phyloP scores from a whole-genome alignment of 768 basidiomycete species.

The Kwoniella pini region DNA sequence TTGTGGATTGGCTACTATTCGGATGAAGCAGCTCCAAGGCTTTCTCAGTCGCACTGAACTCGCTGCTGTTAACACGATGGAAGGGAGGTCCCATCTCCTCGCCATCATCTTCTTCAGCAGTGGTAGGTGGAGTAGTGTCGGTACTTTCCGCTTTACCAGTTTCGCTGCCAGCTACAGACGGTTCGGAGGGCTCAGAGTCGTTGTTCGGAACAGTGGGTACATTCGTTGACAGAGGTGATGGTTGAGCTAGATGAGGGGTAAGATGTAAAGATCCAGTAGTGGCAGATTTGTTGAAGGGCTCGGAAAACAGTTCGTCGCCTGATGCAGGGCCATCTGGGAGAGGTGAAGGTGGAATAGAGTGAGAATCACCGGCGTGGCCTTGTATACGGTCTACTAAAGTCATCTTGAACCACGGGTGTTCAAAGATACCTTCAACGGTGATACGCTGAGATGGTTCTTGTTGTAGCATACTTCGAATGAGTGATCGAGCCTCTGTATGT shows the following conservation, averaged over 20 bases:
- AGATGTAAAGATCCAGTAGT: slow-evolving; percentile 1
- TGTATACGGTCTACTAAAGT: slow-evolving; percentile 26
- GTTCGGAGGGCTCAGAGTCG: slow-evolving; percentile 32
- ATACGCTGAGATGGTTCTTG: slow-evolving; percentile 74
- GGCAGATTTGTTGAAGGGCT: slow-evolving; percentile 15
- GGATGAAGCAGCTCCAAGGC: slow-evolving; percentile 42
- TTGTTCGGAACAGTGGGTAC: slow-evolving; percentile 5
- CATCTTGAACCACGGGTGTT: slow-evolving; percentile 77
- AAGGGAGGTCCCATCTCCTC: slow-evolving; percentile 14
- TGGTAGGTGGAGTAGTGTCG: slow-evolving; percentile 47
- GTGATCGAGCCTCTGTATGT: slow-evolving; percentile 74
- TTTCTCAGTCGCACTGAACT: slow-evolving; percentile 36
- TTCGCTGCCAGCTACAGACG: slow-evolving; percentile 36
- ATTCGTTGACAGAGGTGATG: slow-evolving; percentile 35
- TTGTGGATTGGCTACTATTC: slow-evolving; percentile 53
- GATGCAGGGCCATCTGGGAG: slow-evolving; percentile 17
- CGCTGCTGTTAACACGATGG: slow-evolving; percentile 26
- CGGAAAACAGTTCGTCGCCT: slow-evolving; percentile 27
- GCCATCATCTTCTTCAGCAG: slow-evolving; percentile 44
- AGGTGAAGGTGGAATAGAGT: slow-evolving; percentile 33
- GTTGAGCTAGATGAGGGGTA: slow-evolving; percentile 11
- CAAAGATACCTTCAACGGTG: slow-evolving; percentile 79
- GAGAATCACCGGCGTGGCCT: slow-evolving; percentile 16
- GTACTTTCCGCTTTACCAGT: slow-evolving; percentile 27
- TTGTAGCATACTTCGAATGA: slow-evolving; percentile 74